Evolutionary conservation across 2,329 filamentous ascomycete species (phyloP), one percentile per base, ranked within the genome.

Genomic region (Cladosporium sp.): DNA sequence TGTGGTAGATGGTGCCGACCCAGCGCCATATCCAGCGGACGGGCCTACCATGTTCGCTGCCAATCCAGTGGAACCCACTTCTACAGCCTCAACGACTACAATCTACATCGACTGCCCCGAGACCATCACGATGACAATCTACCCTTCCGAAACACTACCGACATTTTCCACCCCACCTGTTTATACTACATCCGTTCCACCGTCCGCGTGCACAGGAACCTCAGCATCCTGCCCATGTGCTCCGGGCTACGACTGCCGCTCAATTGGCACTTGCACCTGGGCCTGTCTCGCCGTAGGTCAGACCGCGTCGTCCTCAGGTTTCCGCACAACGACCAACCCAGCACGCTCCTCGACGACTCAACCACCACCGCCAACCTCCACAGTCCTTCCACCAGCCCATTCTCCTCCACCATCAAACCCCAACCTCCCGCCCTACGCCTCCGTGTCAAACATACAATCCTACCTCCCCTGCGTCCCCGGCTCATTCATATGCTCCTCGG

Each of bases 401-500:
- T 20, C 50, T 25, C 58, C 42, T 39, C 28, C 28, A 10, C 28
- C 28, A 9, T 32, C 8, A 3, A 25, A 32, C 15, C 57, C 4
- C 37, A 60, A 15, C 9, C 53, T 20, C 47, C 60, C 44, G 22
- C 54, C 54, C 17, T 69, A 65, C 54, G 66, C 64, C 20, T 60
- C 60, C n/a, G 65, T 66, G 19, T 64, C 63, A 45, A 64, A 73
- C 52, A 61, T 67, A 17, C 60, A 63, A 32, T 54, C 58, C 50
- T 73, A 70, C 57, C 66, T 72, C 1, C 71, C 72, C 34, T 76
- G 74, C 61, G 65, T 68, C 1, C 73, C 72, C 1, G 72, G 71
- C 19, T 69, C 70, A n/a, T 74, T 73, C 66, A 68, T 75, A 60
- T 76, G 74, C 70, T 69, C 68, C 25, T 69, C 65, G 3, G 25